Evolutionary conservation across 768 basidiomycete genomes (phyloP), one percentile per base, ranked within the genome.

Genomic region (Lepiota venenata): DNA sequence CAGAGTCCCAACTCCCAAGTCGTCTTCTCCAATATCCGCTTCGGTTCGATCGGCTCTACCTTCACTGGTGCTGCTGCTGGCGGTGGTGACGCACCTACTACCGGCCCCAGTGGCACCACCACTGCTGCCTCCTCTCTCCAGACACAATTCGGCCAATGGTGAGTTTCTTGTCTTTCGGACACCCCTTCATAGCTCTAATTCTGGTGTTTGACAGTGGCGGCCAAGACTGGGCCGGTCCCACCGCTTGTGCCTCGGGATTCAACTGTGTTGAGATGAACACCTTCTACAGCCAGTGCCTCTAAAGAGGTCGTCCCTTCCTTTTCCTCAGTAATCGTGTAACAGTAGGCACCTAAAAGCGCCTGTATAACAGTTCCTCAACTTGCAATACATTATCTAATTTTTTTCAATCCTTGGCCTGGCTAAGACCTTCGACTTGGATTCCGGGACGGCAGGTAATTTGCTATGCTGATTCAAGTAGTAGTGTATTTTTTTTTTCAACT

Each of bases 1-100:
- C 50, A 67, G 41, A 46, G 44, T 58, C 60, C 75, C 32, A 66
- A 66, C 60, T 69, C 75, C 22, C 66, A 67, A 29, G 78, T 80
- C 60, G 70, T 67, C 51, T 80, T 63, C 72, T 78, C 77, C 25
- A 79, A 79, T 70, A 79, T 79, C 69, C 73, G 69, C 65, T 74
- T 72, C 60, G 78, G 77, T 42, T 61, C 66, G 60, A 76, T 79
- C 60, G 75, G 73, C 52, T 72, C 76, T 29, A 79, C 77, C 45
- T 77, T 56, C 58, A 44, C 60, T 22, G 50, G 37, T 37, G 41
- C 52, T 15, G 22, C 27, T 14, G 42, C 22, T n/a, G n/a, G n/a
- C 11, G 36, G 40, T 4, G 36, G 29, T 32, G 43, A 35, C 9
- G 25, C 48, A 12, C 40, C 50, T 29, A 54, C 52, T 38, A 62